These are phyloP conservation scores for Grosmannia serpens DNA, from an alignment of 2,329 filamentous ascomycete genomes.

Conservation along the genomic window DNA sequence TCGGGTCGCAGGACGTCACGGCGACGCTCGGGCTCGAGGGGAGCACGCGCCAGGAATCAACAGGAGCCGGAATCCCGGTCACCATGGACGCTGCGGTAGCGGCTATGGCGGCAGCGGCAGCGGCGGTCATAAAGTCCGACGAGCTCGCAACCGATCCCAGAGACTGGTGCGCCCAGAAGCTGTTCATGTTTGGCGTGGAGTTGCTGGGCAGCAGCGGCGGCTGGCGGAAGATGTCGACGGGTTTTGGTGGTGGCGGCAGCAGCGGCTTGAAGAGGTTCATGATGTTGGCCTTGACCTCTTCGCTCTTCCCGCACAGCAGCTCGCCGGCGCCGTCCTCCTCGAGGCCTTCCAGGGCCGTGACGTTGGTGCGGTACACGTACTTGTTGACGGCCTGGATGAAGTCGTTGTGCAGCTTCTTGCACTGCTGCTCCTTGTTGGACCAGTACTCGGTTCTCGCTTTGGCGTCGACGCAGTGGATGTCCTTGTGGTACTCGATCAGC, in stretches of 20 bases:
- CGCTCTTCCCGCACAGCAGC: slow-evolving; percentile 79
- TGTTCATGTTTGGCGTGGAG: slow-evolving; percentile 56
- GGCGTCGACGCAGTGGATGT: slow-evolving; percentile 83
- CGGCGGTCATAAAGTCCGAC: slow-evolving; percentile 4
- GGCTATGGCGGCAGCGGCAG: slow-evolving; percentile 10
- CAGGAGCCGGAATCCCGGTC: slow-evolving; percentile 44
- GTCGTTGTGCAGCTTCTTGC: slow-evolving; percentile 95
- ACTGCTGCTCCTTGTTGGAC: slow-evolving; percentile 90
- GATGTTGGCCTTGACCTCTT: slow-evolving; percentile 84
- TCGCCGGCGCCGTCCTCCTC: slow-evolving; percentile 96
- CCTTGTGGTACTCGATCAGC: slow-evolving; percentile 91
- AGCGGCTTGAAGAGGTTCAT: slow-evolving; percentile 78
- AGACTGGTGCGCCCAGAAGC: slow-evolving; percentile 64
- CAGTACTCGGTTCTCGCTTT: slow-evolving; percentile 85
- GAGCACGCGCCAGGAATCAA: slow-evolving; percentile 84
- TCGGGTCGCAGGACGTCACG: slow-evolving; percentile 49
- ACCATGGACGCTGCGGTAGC: slow-evolving; percentile 6
- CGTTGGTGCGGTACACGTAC: slow-evolving; percentile 87
- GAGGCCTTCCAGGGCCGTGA: slow-evolving; percentile 81
- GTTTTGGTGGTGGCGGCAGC: slow-evolving; percentile 72
- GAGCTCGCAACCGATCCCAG: slow-evolving; percentile 36
- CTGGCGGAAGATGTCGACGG: slow-evolving; percentile 81
- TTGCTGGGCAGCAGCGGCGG: slow-evolving; percentile 70
- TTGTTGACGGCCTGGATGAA: slow-evolving; percentile 95
- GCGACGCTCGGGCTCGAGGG: slow-evolving; percentile 70